These are phyloP conservation scores for Lyophyllum decastes DNA, from an alignment of 768 basidiomycete species.

Conservation along the genomic window DNA sequence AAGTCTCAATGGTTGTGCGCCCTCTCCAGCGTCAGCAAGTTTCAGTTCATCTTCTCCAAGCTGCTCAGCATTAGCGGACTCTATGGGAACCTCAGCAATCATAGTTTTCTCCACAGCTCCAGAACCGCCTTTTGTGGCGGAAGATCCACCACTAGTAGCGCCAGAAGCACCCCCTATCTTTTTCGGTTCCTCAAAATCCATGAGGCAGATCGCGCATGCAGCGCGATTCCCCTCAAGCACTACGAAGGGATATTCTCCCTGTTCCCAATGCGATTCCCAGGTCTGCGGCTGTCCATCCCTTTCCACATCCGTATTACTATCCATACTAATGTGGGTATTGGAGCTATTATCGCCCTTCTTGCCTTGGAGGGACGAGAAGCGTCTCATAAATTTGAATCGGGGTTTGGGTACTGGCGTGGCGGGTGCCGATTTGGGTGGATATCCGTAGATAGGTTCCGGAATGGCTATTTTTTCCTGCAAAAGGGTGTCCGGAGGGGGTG, in stretches of 20 bases:
- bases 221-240: slow-evolving; percentile 81
- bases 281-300: slow-evolving; percentile 36
- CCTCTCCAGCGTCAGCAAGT: slow-evolving; percentile 73
- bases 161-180: slow-evolving; percentile 20
- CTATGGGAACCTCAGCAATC: background rate
- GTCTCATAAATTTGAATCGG: slow-evolving; percentile 56
- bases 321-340: background rate
- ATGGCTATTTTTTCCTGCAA: slow-evolving; percentile 34
- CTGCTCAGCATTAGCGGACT: slow-evolving; percentile 1
- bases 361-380: slow-evolving; percentile 25
- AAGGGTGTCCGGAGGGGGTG: slow-evolving; percentile 63
- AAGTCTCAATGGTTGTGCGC: slow-evolving; percentile 74
- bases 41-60: slow-evolving; percentile 33
- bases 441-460: slow-evolving; percentile 54
- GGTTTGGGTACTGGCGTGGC: slow-evolving; percentile 32
- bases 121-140: background rate
- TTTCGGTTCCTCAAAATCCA: slow-evolving; percentile 82
- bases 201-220: slow-evolving; percentile 80
- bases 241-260: slow-evolving; percentile 78
- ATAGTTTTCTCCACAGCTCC: background rate
- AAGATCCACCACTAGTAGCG: background rate
- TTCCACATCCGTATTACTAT: slow-evolving; percentile 8
- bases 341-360: slow-evolving; percentile 13
- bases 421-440: slow-evolving; percentile 56
- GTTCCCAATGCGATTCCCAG: slow-evolving; percentile 83